These are phyloP conservation scores for Cladosporium sphaerospermum DNA, from an alignment of 2,329 filamentous ascomycete genomes.

Conservation along the genomic window DNA sequence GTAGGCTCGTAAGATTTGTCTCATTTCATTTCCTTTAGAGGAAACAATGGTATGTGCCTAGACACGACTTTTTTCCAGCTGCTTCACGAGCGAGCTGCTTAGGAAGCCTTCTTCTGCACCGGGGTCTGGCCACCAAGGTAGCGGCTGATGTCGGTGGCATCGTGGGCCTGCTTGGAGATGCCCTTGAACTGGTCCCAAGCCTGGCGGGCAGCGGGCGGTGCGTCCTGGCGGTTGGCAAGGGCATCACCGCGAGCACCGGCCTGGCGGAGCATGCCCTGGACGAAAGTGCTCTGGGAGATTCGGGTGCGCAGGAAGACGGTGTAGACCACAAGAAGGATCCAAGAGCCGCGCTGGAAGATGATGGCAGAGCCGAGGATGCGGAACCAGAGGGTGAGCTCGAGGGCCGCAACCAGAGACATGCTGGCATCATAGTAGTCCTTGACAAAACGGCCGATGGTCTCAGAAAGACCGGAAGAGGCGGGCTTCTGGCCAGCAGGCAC, in stretches of 20 bases:
- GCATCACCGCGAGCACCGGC: slow-evolving; percentile 72
- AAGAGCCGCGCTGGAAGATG: slow-evolving; percentile 83
- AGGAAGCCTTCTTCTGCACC: slow-evolving; percentile 61
- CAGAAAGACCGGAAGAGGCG: slow-evolving; percentile 60
- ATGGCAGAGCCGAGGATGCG: slow-evolving; percentile 75
- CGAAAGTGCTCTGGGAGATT: slow-evolving; percentile 83
- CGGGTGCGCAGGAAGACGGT: slow-evolving; percentile 87
- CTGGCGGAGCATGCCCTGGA: slow-evolving; percentile 73
- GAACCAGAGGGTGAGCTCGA: slow-evolving; percentile 84
- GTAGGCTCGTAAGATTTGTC: slow-evolving; percentile 10
- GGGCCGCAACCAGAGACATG: slow-evolving; percentile 84
- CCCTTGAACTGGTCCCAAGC: slow-evolving; percentile 77
- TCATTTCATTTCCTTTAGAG: not conserved
- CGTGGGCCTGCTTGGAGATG: slow-evolving; percentile 64
- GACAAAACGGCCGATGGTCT: slow-evolving; percentile 85
- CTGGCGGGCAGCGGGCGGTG: slow-evolving; percentile 70
- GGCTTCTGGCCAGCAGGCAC: slow-evolving; percentile 50
- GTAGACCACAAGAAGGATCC: slow-evolving; percentile 81
- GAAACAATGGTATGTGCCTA: not conserved
- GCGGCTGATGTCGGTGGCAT: slow-evolving; percentile 70
- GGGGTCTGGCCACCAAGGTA: slow-evolving; percentile 54
- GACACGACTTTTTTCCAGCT: not conserved
- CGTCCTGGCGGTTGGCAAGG: slow-evolving; percentile 77
- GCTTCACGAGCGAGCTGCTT: slow-evolving; percentile 23
- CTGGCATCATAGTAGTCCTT: slow-evolving; percentile 96